A percentile compares a stretch with the other conserved stretches of the same genome.
Evolutionary conservation across 352 stramenopile genomes (phyloP).

Genomic region (Globisporangium uncinulatum): DNA sequence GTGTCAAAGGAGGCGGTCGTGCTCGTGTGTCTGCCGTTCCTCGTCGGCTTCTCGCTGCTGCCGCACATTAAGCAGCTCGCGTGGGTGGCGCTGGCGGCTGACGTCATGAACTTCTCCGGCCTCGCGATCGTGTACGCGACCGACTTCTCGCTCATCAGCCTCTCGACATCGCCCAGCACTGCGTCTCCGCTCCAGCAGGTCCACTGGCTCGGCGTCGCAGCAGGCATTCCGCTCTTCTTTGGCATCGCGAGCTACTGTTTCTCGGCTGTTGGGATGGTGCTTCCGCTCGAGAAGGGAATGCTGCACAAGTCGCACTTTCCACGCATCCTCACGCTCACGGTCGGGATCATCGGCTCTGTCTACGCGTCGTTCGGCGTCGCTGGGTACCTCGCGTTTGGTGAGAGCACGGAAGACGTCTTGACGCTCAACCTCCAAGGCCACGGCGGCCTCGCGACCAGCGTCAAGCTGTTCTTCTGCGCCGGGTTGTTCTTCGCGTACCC

Average conservation of each 20-base stretch:
- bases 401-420: conserved; percentile 79
- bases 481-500: conserved; percentile 91
- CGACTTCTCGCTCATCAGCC: conserved; percentile 70
- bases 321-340: conserved; percentile 53
- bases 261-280: conserved; percentile 86
- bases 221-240: conserved; percentile 83
- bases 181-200: conserved; percentile 35
- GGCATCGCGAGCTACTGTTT: conserved; percentile 89
- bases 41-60: conserved; percentile 80
- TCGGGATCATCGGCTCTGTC: conserved; percentile 81
- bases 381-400: conserved; percentile 84
- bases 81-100: conserved; percentile 83
- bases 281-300: conserved; percentile 85
- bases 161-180: too few relatives aligned
- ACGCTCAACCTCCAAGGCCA: conserved; percentile 82
- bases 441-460: conserved; percentile 54
- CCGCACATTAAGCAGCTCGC: conserved; percentile 85
- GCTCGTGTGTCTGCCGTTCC: conserved; percentile 45
- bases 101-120: conserved; percentile 85
- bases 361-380: conserved; percentile 86
- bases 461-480: conserved; percentile 84
- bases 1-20: conserved; percentile 54
- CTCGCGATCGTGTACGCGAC: conserved; percentile 78
- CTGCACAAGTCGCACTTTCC: conserved; percentile 70
- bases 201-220: conserved; percentile 52